Percentiles rank a stretch among this genome's conserved stretches.
These are phyloP conservation scores for Chaetothyriales sp. DNA, from an alignment of 2,329 filamentous ascomycete genomes.

Conservation along the genomic window DNA sequence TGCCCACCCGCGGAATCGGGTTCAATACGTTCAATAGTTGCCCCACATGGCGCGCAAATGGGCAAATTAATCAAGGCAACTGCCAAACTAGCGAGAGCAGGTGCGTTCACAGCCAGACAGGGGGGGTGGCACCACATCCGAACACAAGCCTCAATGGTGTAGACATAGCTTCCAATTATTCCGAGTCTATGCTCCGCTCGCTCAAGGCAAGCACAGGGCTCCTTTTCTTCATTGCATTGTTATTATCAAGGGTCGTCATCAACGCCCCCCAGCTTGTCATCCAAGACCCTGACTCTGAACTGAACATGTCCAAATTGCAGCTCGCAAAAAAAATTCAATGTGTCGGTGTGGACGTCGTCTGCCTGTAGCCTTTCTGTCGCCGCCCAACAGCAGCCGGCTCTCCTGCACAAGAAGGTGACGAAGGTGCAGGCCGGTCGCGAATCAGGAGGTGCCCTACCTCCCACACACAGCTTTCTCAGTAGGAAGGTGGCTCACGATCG, in stretches of 20 bases:
- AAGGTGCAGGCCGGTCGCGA: no score
- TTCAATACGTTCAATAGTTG: not conserved
- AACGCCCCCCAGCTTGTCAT: not conserved
- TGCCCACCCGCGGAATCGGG: not conserved
- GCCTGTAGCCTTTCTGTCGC: no score
- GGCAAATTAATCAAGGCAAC: not conserved
- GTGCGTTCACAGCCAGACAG: not conserved
- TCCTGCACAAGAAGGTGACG: no score
- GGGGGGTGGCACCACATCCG: not conserved
- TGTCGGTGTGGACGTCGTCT: no score
- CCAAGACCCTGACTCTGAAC: no score
- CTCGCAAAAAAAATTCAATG: no score
- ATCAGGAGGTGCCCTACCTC: no score
- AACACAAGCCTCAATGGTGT: not conserved
- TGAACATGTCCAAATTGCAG: no score
- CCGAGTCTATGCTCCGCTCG: not conserved
- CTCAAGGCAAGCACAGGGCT: not conserved
- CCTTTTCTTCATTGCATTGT: no score
- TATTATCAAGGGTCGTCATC: not conserved
- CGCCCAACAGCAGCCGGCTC: no score
- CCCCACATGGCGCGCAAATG: not conserved
- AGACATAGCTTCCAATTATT: not conserved
- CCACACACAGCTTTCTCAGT: no score
- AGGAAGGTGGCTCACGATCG: no score
- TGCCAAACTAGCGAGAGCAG: not conserved